Evolutionary conservation across 345 rosid species (phyloP), one percentile per base, ranked within the genome.

Genomic region (Sonneratia alba): DNA sequence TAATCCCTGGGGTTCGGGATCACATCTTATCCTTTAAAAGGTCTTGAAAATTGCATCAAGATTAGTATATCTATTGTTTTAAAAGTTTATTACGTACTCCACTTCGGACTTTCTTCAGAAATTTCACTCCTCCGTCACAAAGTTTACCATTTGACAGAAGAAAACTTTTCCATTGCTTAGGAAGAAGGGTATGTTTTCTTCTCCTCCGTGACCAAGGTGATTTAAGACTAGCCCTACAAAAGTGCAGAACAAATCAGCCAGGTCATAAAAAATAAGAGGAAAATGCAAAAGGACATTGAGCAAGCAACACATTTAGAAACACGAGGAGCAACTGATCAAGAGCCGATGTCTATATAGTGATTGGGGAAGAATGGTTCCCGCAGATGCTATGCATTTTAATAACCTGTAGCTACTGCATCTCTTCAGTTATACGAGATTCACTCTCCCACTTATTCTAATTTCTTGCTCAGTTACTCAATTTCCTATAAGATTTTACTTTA

Each of bases 191-290:
- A 65, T 81, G 88, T 81, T 91, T 94, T 81, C 93, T 91, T 88
- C 92, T 87, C 77, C 91, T 78, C 53, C 83, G 92, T 2, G 96
- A 88, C 98, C 97, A 94, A 40, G 97, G 98, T 42, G 97, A 91
- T 80, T 85, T 89, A 77, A 85, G 84, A 80, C 86, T 78, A 18
- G 90, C 88, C 79, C 97, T 94, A 61, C 12, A 61, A 85, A 43
- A 74, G 73, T 36, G 71, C 56, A 81, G 51, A 71, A 71, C 32
- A 57, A n/a, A 71, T 18, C 45, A 76, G 53, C n/a, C 66, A 36
- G 43, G 43, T 27, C 56, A 14, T 61, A 73, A 65, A 75, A 70
- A 18, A 45, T 59, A 11, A 79, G 37, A 75, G 24, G 61, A 32
- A 10, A 27, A 37, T 27, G 13, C 34, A 19, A 32, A 22, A 61